Base-by-base conservation (phyloP, 176 grass and related monocot species). In the Zoysia japonica region DNA sequence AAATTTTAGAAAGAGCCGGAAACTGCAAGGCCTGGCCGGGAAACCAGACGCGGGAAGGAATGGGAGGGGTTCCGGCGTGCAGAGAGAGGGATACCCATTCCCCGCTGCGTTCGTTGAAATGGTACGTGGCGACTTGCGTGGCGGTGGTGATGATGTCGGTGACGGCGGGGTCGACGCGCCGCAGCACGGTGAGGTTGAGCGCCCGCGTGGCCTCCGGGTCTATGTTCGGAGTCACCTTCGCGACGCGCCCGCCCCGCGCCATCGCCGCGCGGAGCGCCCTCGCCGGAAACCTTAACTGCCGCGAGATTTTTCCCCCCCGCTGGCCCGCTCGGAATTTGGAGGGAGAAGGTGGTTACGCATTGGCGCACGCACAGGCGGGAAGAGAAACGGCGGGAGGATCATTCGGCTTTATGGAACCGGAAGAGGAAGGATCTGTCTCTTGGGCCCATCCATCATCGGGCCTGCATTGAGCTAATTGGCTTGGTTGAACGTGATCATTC, bases 181-280 rank as follows among this genome's bases (percentile, higher is more conserved):
- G 82, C 76, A 94, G 89, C 39, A 94, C 92, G 63, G 66, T 85
- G 72, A 94, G 86, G 86, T 94, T 94, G 89, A 89, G 85, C 54
- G 17, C 35, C 43, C 84, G 87, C 83, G 89, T 94, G 76, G 20
- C 85, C 81, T 91, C 74, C 68, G 70, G 68, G 67, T 89, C 86
- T 36, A 91, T 79, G 72, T 91, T 88, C 12, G 88, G 92, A 56
- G 10, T 71, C 84, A 86, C 77, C 87, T 87, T 91, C 78, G 5
- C 61, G 8, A 80, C 16, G 36, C 76, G 62, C 74, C 83, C 47
- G 69, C 75, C 76, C 80, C 82, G 72, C 59, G 42, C 44, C 86
- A 92, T 83, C 78, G 56, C 43, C 10, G 38, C 28, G 16, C 52
- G 19, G n/a, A n/a, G n/a, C 6, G 11, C 56, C 61, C 57, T 67